phyloP scores from a whole-genome alignment of 331 rosid genomes.

The Erythrophleum ivorense region DNA sequence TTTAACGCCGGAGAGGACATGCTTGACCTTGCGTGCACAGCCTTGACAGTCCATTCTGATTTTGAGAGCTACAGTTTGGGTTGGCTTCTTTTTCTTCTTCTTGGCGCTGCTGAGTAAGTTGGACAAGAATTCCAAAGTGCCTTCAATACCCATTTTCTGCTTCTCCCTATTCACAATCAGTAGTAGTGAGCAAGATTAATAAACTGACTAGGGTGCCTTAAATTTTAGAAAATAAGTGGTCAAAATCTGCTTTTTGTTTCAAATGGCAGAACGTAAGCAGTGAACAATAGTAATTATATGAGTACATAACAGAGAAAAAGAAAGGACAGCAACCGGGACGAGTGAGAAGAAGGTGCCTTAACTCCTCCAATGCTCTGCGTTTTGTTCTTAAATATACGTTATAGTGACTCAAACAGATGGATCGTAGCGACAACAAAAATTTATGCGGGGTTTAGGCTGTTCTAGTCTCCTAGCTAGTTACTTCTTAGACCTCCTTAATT shows the following conservation, averaged over 20 bases:
- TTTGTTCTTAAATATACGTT: neutral
- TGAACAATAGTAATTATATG: neutral
- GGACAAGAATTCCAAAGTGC: constrained; percentile 82
- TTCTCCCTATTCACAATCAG: neutral
- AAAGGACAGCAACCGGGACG: neutral
- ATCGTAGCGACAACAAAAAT: neutral
- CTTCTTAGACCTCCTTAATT: neutral
- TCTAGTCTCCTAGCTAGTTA: too few species aligned
- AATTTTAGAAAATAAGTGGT: too few species aligned
- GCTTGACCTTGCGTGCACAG: constrained; percentile 86
- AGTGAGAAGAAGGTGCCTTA: neutral
- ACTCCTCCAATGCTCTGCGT: neutral
- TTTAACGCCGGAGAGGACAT: constrained; percentile 82
- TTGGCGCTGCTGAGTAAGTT: constrained; percentile 55
- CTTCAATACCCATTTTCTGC: constrained; percentile 73
- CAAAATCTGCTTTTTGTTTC: neutral
- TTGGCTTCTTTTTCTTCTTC: constrained; percentile 76
- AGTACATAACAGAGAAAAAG: neutral
- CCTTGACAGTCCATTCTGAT: constrained; percentile 98
- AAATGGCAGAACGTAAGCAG: neutral
- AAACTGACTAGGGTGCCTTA: too few species aligned
- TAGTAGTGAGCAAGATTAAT: neutral
- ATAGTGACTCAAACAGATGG: neutral
- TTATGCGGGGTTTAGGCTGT: too few species aligned
- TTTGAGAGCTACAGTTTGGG: constrained; percentile 78